Conservation (phyloP, 2,329 filamentous ascomycete species). For the Cephalotrichum gorgonifer region DNA sequence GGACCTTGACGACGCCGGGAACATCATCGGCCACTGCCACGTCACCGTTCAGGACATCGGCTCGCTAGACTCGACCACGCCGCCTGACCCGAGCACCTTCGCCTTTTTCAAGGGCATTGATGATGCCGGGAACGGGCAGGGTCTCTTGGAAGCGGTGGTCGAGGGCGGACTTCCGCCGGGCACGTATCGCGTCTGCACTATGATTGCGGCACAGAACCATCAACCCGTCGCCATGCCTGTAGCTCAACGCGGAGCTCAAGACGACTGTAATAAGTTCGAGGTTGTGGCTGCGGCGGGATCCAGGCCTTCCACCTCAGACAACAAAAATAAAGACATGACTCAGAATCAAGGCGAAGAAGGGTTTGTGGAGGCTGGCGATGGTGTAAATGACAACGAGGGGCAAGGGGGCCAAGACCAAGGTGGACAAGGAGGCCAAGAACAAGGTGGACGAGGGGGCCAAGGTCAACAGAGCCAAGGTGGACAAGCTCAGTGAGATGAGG, state of each 20-base stretch:
- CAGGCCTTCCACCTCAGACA: neutral
- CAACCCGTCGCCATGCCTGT: constrained; percentile 49
- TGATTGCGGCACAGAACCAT: constrained; percentile 39
- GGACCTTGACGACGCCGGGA: constrained; percentile 27
- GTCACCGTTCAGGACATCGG: constrained; percentile 40
- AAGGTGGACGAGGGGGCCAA: neutral
- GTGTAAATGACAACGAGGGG: constrained; percentile 1
- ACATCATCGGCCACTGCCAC: constrained; percentile 34
- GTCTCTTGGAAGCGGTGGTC: constrained; percentile 30
- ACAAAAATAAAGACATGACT: neutral
- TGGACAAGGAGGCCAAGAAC: neutral
- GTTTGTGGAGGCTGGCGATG: neutral
- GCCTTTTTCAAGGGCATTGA: constrained; percentile 50
- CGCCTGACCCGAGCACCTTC: constrained; percentile 26
- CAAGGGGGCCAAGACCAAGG: neutral
- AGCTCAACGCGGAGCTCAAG: constrained; percentile 40
- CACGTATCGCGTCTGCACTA: constrained; percentile 39
- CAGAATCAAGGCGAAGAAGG: constrained; percentile 2
- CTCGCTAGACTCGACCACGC: constrained; percentile 23
- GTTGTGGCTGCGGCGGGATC: constrained; percentile 14
- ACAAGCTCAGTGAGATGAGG: neutral
- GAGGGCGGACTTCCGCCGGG: constrained; percentile 34
- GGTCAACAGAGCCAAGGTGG: neutral
- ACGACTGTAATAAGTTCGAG: constrained; percentile 40
- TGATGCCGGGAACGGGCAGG: constrained; percentile 34